Evolutionary conservation across 257 asterid genomes (phyloP).

Genomic region (Penstemon davidsonii): DNA sequence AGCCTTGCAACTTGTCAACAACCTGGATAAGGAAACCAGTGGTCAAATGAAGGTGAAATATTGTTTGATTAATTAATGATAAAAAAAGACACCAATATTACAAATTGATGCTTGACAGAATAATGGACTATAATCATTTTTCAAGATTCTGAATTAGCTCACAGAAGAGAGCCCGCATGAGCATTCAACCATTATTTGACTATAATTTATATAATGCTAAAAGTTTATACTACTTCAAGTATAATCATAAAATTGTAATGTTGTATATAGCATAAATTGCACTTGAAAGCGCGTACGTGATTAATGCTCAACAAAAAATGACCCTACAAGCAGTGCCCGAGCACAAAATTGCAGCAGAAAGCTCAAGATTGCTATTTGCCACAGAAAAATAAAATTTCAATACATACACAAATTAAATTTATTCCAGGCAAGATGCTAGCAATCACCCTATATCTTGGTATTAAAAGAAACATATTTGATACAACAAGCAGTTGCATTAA

Average conservation of each 20-base stretch:
- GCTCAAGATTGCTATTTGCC: not conserved
- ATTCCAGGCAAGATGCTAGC: conserved; percentile 11
- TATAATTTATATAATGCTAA: not conserved
- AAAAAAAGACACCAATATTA: not conserved
- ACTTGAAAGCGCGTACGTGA: not conserved
- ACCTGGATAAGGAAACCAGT: conserved; percentile 48
- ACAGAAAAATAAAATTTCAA: not conserved
- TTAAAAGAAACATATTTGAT: not conserved
- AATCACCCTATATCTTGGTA: not conserved
- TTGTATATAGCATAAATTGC: not conserved
- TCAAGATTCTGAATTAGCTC: not conserved
- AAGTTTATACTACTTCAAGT: not conserved
- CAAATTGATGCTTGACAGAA: not conserved
- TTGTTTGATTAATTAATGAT: not conserved
- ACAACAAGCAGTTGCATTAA: conserved; percentile 5
- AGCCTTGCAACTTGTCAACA: conserved; percentile 81
- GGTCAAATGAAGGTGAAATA: conserved; percentile 16
- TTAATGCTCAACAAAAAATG: not conserved
- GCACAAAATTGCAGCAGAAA: too few relatives aligned
- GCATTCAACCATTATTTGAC: not conserved
- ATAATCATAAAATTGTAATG: too few relatives aligned
- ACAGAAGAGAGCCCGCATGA: not conserved
- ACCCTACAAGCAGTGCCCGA: not conserved
- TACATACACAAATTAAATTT: not conserved
- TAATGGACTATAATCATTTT: not conserved